A percentile compares a stretch with the other conserved stretches of the same genome.
Evolutionary conservation across 805 yeast species (phyloP).

Genomic region (Wickerhamiella qilinensis): DNA sequence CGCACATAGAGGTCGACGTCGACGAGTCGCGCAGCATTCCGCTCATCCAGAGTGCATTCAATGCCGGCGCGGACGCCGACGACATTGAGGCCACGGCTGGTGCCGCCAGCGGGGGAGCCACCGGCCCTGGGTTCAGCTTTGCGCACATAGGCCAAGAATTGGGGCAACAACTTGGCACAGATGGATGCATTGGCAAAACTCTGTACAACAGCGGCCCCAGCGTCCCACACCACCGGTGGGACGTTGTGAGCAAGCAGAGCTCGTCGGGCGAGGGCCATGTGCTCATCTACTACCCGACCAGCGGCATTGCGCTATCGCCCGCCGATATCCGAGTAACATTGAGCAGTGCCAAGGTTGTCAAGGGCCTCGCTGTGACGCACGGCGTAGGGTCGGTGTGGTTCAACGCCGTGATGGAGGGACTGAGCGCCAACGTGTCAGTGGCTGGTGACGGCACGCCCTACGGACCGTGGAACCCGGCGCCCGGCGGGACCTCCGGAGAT

Average conservation of each 20-base stretch:
- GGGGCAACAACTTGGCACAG: no score
- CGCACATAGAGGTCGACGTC: slow-evolving; percentile 5
- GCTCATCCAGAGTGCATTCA: not conserved
- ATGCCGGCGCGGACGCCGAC: no score
- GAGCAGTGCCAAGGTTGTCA: no score
- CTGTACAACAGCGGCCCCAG: not conserved
- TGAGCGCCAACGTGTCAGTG: not conserved
- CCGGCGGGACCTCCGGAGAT: no score
- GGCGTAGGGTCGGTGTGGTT: slow-evolving; percentile 2
- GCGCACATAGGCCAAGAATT: no score
- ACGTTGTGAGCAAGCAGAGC: not conserved
- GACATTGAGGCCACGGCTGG: no score
- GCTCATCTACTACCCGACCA: slow-evolving; percentile 1
- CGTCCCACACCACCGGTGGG: slow-evolving; percentile 2
- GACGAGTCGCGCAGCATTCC: not conserved
- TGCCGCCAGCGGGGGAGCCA: no score
- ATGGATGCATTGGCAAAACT: no score
- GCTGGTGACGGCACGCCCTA: not conserved
- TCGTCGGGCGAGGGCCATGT: slow-evolving; percentile 2
- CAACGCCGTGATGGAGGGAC: slow-evolving; percentile 3
- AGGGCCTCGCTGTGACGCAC: slow-evolving; percentile 2
- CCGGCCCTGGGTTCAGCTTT: no score
- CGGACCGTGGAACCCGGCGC: not conserved
- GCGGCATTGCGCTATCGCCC: slow-evolving; percentile 1
- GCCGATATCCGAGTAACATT: slow-evolving; percentile 2